phyloP scores from a whole-genome alignment of 306 rosid species.

The Prosopis cineraria region DNA sequence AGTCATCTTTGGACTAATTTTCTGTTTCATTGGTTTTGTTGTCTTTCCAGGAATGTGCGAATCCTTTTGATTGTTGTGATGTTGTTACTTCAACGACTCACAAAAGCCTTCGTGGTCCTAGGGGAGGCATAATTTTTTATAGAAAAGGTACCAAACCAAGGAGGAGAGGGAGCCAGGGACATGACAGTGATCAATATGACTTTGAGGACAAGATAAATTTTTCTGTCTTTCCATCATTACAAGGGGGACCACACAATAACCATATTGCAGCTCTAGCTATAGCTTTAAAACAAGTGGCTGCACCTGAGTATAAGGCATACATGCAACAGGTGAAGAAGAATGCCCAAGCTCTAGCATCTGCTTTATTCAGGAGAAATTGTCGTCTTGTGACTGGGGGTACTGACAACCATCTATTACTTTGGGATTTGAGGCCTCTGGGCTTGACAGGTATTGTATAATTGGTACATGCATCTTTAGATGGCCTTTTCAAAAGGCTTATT shows the following conservation, averaged over 20 bases:
- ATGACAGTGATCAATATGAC: constrained; percentile 73
- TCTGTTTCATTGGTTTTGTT: constrained; percentile 22
- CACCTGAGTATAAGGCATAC: constrained; percentile 80
- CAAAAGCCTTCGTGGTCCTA: constrained; percentile 98
- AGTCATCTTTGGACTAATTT: constrained; percentile 6
- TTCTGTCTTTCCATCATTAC: constrained; percentile 90
- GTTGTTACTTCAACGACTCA: constrained; percentile 96
- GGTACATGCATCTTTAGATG: background rate
- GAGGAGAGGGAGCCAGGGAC: constrained; percentile 81
- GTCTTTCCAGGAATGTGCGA: constrained; percentile 67
- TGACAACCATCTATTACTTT: constrained; percentile 89
- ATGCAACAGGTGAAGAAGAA: constrained; percentile 97
- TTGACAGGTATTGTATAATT: constrained; percentile 66
- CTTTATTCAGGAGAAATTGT: constrained; percentile 74
- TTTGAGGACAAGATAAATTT: constrained; percentile 92
- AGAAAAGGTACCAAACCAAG: constrained; percentile 85
- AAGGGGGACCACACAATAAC: constrained; percentile 99
- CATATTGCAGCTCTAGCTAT: constrained; percentile 98
- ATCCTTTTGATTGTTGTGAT: constrained; percentile 95
- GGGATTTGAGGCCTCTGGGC: constrained; percentile 93
- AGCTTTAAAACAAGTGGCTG: constrained; percentile 88
- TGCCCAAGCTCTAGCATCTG: constrained; percentile 87
- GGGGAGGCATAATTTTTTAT: constrained; percentile 95
- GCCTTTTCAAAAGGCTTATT: constrained; percentile 21
- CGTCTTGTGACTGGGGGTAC: constrained; percentile 94